Evolutionary conservation across 2,329 filamentous ascomycete species (phyloP).

Genomic region (Penicillium sp.): DNA sequence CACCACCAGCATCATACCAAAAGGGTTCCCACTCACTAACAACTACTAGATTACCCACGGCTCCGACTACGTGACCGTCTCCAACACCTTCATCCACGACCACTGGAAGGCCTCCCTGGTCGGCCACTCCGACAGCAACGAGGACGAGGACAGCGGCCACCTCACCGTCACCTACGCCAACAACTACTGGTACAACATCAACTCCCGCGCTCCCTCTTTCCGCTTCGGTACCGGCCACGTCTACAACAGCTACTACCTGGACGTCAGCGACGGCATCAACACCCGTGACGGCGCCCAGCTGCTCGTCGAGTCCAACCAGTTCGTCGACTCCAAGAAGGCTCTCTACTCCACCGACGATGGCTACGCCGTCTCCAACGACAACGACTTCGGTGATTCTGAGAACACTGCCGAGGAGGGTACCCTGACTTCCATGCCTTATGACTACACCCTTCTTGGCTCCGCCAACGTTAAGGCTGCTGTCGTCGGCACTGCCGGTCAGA

Average conservation of each 20-base stretch:
- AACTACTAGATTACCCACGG: constrained; percentile 46
- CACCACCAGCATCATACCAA: too few species aligned
- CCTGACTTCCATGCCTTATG: constrained; percentile 46
- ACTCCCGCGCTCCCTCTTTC: constrained; percentile 54
- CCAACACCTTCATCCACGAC: constrained; percentile 47
- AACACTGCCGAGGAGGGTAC: constrained; percentile 46
- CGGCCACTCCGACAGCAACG: constrained; percentile 53
- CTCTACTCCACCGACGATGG: constrained; percentile 42
- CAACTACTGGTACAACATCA: constrained; percentile 58
- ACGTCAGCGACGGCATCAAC: constrained; percentile 47
- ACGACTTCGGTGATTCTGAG: constrained; percentile 41
- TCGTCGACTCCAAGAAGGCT: constrained; percentile 40
- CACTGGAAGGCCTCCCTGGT: constrained; percentile 56
- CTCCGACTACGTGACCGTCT: constrained; percentile 50
- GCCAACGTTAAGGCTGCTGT: constrained; percentile 42
- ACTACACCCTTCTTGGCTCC: constrained; percentile 47
- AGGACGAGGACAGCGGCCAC: constrained; percentile 51
- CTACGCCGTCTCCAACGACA: constrained; percentile 39
- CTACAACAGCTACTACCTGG: constrained; percentile 47
- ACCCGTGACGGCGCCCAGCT: constrained; percentile 49
- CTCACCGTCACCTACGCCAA: constrained; percentile 57
- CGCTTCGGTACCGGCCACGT: constrained; percentile 60
- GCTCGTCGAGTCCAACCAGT: constrained; percentile 49
- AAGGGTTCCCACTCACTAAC: too few species aligned
- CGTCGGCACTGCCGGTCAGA: constrained; percentile 29